phyloP scores from a whole-genome alignment of 352 stramenopile genomes.

The Phytophthora boehmeriae region DNA sequence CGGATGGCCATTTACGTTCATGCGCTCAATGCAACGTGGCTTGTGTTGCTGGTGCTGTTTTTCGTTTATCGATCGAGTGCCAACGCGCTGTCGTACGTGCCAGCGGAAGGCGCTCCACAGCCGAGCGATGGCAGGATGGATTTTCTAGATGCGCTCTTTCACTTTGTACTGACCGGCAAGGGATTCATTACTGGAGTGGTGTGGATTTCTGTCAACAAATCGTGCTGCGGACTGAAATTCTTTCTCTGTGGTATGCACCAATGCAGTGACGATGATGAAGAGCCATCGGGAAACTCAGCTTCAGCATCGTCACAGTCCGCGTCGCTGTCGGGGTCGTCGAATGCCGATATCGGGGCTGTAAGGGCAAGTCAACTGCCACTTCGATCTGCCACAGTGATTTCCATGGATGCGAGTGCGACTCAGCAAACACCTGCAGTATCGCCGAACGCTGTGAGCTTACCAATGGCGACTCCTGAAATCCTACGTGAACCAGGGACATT shows the following conservation, averaged over 20 bases:
- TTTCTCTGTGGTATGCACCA: conserved; percentile 39
- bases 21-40: conserved; percentile 69
- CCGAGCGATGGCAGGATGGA: conserved; percentile 30
- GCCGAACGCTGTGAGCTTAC: conserved; percentile 10
- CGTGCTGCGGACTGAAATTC: conserved; percentile 47
- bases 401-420: conserved; percentile 28
- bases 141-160: conserved; percentile 53
- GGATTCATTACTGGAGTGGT: conserved; percentile 69
- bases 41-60: conserved; percentile 63
- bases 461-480: conserved; percentile 26
- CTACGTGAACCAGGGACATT: conserved; percentile 21
- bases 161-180: conserved; percentile 66
- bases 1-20: conserved; percentile 78
- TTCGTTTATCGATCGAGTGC: conserved; percentile 64
- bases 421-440: conserved; percentile 17
- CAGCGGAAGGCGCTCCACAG: conserved; percentile 15
- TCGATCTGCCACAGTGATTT: conserved; percentile 22
- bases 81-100: conserved; percentile 42
- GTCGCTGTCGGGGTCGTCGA: conserved; percentile 32
- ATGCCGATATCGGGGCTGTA: conserved; percentile 7
- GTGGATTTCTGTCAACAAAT: conserved; percentile 70
- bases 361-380: conserved; percentile 11
- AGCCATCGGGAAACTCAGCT: conserved; percentile 19
- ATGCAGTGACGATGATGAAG: conserved; percentile 27
- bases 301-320: conserved; percentile 33